phyloP scores from a whole-genome alignment of 2,329 filamentous ascomycete species.

The Metarhizium album region DNA sequence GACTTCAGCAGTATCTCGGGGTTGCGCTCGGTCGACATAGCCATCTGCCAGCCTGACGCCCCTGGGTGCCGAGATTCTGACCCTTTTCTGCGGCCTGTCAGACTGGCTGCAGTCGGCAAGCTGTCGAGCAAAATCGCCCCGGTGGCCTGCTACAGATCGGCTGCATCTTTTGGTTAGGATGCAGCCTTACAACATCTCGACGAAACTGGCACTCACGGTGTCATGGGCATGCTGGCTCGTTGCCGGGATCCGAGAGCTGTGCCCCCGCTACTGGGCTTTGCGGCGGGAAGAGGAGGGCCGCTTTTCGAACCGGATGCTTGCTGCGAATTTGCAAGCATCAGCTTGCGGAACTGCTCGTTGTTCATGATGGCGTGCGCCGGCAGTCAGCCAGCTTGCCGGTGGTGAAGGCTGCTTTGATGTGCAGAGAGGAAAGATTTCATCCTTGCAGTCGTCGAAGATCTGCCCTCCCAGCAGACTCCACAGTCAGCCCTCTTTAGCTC shows the following conservation, averaged over 20 bases:
- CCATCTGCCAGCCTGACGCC: constrained; percentile 70
- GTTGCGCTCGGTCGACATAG: constrained; percentile 72
- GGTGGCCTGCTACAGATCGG: constrained; percentile 46
- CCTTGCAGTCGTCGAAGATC: neutral
- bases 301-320: constrained; percentile 30
- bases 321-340: constrained; percentile 46
- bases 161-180: constrained; percentile 25
- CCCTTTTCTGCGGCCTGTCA: constrained; percentile 54
- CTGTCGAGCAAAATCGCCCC: constrained; percentile 71
- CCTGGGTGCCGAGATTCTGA: constrained; percentile 70
- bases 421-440: neutral
- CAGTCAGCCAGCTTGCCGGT: neutral
- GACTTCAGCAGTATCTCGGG: constrained; percentile 42
- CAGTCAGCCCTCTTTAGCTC: too few species aligned
- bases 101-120: constrained; percentile 60
- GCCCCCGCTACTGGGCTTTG: constrained; percentile 19
- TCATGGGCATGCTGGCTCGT: constrained; percentile 83
- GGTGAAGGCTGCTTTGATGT: neutral
- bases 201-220: constrained; percentile 52
- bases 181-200: neutral
- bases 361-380: constrained; percentile 57
- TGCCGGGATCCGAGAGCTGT: constrained; percentile 63
- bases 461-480: neutral
- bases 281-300: constrained; percentile 30
- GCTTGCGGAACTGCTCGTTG: constrained; percentile 84